A percentile compares a stretch with the other conserved stretches of the same genome.
Evolutionary conservation across 331 rosid species (phyloP).

Genomic region (Phaseolus coccineus): DNA sequence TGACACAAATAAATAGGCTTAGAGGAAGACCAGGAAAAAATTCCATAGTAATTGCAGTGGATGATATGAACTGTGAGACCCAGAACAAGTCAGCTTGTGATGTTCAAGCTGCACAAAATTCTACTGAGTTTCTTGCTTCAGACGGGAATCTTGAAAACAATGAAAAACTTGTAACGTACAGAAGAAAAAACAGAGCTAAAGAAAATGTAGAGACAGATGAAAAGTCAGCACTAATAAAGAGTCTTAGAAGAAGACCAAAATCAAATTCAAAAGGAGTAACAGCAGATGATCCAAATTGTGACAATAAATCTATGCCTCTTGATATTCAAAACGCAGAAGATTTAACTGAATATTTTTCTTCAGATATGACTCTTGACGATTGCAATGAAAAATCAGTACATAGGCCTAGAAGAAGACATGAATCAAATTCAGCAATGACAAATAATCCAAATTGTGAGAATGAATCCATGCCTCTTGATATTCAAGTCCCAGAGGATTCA

Average conservation of each 20-base stretch:
- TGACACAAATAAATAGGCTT: slow-evolving; percentile 1
- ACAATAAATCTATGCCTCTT: slow-evolving; percentile 13
- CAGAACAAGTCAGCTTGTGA: slow-evolving; percentile 31
- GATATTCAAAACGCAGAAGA: too few species aligned
- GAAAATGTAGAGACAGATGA: slow-evolving; percentile 30
- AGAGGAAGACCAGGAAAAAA: slow-evolving; percentile 57
- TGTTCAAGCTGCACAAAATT: slow-evolving; percentile 40
- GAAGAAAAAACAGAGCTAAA: slow-evolving; percentile 47
- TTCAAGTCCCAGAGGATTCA: slow-evolving; percentile 41
- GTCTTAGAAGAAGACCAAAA: slow-evolving; percentile 56
- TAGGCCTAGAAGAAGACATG: slow-evolving; percentile 50
- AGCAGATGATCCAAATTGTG: slow-evolving; percentile 46
- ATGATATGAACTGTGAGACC: slow-evolving; percentile 38
- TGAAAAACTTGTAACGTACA: slow-evolving; percentile 44
- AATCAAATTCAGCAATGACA: slow-evolving; percentile 46
- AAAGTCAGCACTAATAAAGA: slow-evolving; percentile 46
- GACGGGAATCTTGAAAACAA: slow-evolving; percentile 48
- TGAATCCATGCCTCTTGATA: slow-evolving; percentile 45
- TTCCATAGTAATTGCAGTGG: slow-evolving; percentile 31
- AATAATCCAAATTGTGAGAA: slow-evolving; percentile 46
- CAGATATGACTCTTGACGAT: slow-evolving; percentile 45
- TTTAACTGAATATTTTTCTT: slow-evolving; percentile 55
- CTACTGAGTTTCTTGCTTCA: slow-evolving; percentile 36
- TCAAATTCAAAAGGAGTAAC: slow-evolving; percentile 50
- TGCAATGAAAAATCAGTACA: slow-evolving; percentile 46